phyloP scores from a whole-genome alignment of 805 yeast genomes.

The Cephaloascus fragrans region DNA sequence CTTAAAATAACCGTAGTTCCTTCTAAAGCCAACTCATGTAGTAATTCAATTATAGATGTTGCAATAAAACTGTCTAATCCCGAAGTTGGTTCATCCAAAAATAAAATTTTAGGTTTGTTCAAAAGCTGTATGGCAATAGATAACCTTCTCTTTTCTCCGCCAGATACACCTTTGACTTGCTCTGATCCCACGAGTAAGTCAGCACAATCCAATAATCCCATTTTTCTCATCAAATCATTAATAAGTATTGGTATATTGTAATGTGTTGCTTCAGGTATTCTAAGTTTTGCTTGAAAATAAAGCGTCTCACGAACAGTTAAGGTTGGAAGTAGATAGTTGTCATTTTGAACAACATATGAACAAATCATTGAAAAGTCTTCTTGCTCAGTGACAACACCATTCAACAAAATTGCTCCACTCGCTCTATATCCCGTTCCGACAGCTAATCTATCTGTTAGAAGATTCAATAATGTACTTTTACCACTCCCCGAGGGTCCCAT shows the following conservation, averaged over 20 bases:
- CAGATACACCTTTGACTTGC: conserved; percentile 54
- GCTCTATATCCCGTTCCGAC: conserved; percentile 17
- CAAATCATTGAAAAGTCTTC: conserved; percentile 31
- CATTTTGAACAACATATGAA: conserved; percentile 79
- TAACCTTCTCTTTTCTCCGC: conserved; percentile 77
- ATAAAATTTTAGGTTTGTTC: conserved; percentile 58
- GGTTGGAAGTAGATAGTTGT: conserved; percentile 57
- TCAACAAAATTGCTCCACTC: conserved; percentile 35
- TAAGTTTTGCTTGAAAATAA: conserved; percentile 56
- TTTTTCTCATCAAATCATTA: conserved; percentile 47
- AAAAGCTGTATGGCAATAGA: conserved; percentile 74
- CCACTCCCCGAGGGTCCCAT: conserved; percentile 84
- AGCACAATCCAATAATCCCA: conserved; percentile 69
- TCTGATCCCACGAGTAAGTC: conserved; percentile 62
- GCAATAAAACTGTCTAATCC: conserved; percentile 82
- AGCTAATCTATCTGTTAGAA: conserved; percentile 48
- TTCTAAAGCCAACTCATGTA: conserved; percentile 43
- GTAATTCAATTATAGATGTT: conserved; percentile 49
- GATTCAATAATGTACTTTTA: conserved; percentile 57
- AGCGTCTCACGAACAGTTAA: conserved; percentile 75
- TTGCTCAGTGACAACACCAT: conserved; percentile 14
- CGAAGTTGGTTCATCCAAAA: conserved; percentile 84
- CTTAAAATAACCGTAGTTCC: conserved; percentile 66
- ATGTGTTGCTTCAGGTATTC: conserved; percentile 39
- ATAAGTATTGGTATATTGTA: conserved; percentile 36